phyloP scores from a whole-genome alignment of 495 filamentous ascomycete species.

The Lasiosphaeria ovina region DNA sequence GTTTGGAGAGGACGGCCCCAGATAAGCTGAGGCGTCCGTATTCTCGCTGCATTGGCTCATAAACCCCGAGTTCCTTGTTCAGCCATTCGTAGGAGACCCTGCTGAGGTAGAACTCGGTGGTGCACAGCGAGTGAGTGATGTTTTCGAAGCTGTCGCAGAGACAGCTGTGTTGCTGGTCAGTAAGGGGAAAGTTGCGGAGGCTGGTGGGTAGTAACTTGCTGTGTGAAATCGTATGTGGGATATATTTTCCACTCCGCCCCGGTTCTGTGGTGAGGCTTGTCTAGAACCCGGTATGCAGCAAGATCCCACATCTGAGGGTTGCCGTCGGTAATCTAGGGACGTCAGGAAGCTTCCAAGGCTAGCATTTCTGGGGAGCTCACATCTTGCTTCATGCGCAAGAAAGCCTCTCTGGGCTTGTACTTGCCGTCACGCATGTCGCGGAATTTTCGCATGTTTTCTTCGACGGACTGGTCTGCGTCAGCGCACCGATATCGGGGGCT shows the following conservation, averaged over 20 bases:
- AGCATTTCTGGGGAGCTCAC: conserved; percentile 4
- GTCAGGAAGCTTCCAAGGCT: conserved; percentile 5
- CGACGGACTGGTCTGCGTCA: conserved; percentile 70
- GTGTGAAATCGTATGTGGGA: conserved; percentile 86
- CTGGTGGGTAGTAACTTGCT: neutral
- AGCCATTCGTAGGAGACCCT: conserved; percentile 88
- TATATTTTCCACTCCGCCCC: conserved; percentile 78
- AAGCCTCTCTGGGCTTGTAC: conserved; percentile 83
- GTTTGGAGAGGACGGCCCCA: conserved; percentile 81
- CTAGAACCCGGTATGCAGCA: conserved; percentile 74
- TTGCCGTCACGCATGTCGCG: conserved; percentile 87
- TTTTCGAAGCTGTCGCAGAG: conserved; percentile 86
- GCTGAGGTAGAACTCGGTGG: conserved; percentile 76
- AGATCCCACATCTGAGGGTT: conserved; percentile 77
- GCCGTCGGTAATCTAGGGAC: conserved; percentile 39
- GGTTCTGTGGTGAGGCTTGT: conserved; percentile 70
- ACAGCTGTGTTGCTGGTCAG: conserved; percentile 37
- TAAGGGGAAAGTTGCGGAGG: neutral
- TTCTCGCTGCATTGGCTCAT: conserved; percentile 79
- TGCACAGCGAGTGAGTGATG: conserved; percentile 88
- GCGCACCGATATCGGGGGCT: conserved; percentile 71
- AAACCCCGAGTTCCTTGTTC: conserved; percentile 66
- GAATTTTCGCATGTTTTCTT: conserved; percentile 79
- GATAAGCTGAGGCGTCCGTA: conserved; percentile 77
- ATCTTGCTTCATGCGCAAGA: conserved; percentile 89